Evolutionary conservation across 805 yeast genomes (phyloP), one percentile per base, ranked within the genome.

Genomic region (Saccharomycopsis guyanensis): DNA sequence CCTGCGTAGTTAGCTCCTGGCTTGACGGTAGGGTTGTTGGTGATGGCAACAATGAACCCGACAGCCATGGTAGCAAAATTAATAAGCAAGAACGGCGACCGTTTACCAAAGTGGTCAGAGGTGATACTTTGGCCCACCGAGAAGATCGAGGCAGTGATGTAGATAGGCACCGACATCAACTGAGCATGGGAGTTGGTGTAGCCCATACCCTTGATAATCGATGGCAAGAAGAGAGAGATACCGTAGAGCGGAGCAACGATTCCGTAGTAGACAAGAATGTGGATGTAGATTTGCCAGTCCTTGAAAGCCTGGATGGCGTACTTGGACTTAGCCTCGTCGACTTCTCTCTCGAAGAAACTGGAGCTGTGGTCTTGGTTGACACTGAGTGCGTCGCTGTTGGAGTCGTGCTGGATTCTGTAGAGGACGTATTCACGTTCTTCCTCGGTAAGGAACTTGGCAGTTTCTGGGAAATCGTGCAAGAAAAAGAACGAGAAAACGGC

Each of bases 131-230:
- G 64, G 6, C 52, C 38, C 10, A 66, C 53, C 27, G 65, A 59
- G 25, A 59, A 54, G 3, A 62, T 46, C 3, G 66, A 57, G 2
- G 70, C 69, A 19, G 60, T 57, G 10, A 61, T 58, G 53, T 70
- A 71, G 24, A 68, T 60, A 6, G 76, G 76, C 18, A 70, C 69
- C 0, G 74, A 64, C 59, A 72, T 50, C 10, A 70, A 61, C 55
- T 72, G 75, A 0, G 75, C 66, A 16, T 55, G 57, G 25, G 66
- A 61, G 23, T 62, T 59, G 38, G 68, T 56, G 55, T 69, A 71
- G 1, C 76, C 76, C 59, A 72, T 59, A 44, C 60, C 63, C 40
- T 57, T 65, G 48, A 72, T 64, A 49, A 72, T 67, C 3, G 74
- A 64, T 7, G 76, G 76, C 27, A 72, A 54, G 47, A 72, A 71